phyloP scores from a whole-genome alignment of 441 rosid species.

The Geranium incanum region DNA sequence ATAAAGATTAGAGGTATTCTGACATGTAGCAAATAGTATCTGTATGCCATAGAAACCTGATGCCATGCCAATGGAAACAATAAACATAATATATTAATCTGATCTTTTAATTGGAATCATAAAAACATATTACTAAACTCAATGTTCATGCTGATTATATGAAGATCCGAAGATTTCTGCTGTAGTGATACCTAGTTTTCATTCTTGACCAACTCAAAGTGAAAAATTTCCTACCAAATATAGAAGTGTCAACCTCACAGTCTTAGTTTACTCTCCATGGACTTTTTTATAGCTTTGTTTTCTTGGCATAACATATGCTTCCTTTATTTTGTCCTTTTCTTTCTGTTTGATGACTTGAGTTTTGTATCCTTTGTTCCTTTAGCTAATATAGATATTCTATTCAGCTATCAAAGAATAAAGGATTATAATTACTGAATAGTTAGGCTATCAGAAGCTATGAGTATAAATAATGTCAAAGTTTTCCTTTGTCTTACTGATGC shows the following conservation, averaged over 20 bases:
- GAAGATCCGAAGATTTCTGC: not conserved
- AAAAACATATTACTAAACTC: not conserved
- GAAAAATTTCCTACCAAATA: not conserved
- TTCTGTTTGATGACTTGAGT: not conserved
- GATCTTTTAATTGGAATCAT: not conserved
- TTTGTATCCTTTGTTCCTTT: conserved; percentile 3
- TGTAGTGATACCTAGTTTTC: not conserved
- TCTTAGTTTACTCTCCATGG: not conserved
- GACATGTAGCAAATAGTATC: not conserved
- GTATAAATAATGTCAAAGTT: not conserved
- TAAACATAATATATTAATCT: not conserved
- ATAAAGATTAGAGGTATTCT: not conserved
- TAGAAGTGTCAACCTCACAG: not conserved
- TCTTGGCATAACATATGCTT: not conserved
- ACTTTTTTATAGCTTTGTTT: not conserved
- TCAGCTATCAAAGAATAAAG: not conserved
- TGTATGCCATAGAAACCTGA: not conserved
- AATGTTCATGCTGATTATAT: not conserved
- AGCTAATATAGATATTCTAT: not conserved
- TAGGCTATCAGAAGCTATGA: conserved; percentile 3
- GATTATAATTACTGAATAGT: not conserved
- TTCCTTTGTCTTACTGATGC: not conserved
- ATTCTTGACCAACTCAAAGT: not conserved
- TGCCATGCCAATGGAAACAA: not conserved
- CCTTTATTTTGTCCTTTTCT: not conserved